Conservation (phyloP, 1,284 basidiomycete species). For the Caloboletus inedulis region DNA sequence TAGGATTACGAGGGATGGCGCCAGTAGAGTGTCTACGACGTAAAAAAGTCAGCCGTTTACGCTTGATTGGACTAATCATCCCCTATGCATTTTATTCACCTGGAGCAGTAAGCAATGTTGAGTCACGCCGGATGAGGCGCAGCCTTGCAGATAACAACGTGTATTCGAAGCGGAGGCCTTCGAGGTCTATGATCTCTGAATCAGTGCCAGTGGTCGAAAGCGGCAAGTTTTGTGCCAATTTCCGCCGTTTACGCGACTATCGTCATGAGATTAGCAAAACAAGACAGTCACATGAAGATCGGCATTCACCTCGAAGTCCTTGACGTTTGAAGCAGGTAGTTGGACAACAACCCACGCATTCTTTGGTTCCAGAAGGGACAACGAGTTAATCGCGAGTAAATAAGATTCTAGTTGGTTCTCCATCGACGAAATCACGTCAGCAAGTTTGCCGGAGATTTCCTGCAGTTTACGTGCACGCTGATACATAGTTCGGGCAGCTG, state of each 20-base stretch:
- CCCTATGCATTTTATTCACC: constrained; percentile 38
- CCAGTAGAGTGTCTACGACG: constrained; percentile 57
- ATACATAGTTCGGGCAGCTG: constrained; percentile 92
- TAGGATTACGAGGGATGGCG: constrained; percentile 73
- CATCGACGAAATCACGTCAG: constrained; percentile 56
- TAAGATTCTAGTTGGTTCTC: constrained; percentile 82
- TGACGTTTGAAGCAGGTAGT: constrained; percentile 20
- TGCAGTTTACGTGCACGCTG: constrained; percentile 83
- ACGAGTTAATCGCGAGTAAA: constrained; percentile 85
- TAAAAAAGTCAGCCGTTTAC: constrained; percentile 16
- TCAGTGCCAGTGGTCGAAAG: constrained; percentile 63
- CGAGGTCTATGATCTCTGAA: constrained; percentile 76
- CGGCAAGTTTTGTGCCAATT: constrained; percentile 75
- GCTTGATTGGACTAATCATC: constrained; percentile 12
- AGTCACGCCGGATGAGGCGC: constrained; percentile 65
- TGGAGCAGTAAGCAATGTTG: constrained; percentile 47
- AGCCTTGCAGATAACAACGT: constrained; percentile 77
- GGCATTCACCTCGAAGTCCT: constrained; percentile 28
- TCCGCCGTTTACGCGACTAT: constrained; percentile 65
- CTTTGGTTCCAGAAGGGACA: constrained; percentile 78
- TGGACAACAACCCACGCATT: constrained; percentile 71
- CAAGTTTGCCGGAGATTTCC: constrained; percentile 48
- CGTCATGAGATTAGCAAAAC: constrained; percentile 23
- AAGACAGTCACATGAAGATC: constrained; percentile 21
- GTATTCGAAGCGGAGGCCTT: constrained; percentile 85